Evolutionary conservation across 192 early-diverging fungal genomes (phyloP).

Genomic region (Podila minutissima): DNA sequence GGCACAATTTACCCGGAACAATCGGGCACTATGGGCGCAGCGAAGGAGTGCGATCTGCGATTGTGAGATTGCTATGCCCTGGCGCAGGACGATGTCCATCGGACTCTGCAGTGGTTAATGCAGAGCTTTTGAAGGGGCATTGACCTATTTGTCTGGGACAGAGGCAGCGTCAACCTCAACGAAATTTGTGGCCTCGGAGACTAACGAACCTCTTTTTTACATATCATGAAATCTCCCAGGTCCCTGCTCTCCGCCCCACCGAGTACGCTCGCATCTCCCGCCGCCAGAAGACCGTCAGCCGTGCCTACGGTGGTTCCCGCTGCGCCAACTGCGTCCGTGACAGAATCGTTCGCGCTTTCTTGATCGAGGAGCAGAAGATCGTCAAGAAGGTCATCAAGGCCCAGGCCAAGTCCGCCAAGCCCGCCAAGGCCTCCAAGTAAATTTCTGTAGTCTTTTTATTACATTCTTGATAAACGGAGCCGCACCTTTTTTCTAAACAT

Average conservation of each 20-base stretch:
- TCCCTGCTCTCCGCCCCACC: conserved; percentile 92
- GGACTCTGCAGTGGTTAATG: too few relatives aligned
- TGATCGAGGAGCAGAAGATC: conserved; percentile 99
- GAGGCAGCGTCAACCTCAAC: too few relatives aligned
- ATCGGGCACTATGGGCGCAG: too few relatives aligned
- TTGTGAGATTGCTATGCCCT: too few relatives aligned
- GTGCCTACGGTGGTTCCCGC: conserved; percentile 97
- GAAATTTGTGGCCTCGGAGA: background rate
- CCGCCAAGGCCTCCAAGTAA: conserved; percentile 49
- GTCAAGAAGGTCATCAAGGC: conserved; percentile 99
- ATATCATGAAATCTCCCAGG: conserved; percentile 42
- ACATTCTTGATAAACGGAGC: background rate
- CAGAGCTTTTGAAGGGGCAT: too few relatives aligned
- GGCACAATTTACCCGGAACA: too few relatives aligned
- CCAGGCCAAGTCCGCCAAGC: conserved; percentile 58
- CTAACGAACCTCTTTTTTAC: background rate
- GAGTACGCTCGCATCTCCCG: conserved; percentile 92
- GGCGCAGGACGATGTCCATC: too few relatives aligned
- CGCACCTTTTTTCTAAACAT: background rate
- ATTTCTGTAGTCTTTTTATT: background rate
- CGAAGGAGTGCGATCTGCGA: too few relatives aligned
- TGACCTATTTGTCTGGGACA: too few relatives aligned
- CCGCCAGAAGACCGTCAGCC: conserved; percentile 91
- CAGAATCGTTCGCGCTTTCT: conserved; percentile 97
- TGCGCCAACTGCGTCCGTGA: conserved; percentile 82